Base-by-base conservation (phyloP, 306 rosid genomes). In the Mimosa bimucronata region DNA sequence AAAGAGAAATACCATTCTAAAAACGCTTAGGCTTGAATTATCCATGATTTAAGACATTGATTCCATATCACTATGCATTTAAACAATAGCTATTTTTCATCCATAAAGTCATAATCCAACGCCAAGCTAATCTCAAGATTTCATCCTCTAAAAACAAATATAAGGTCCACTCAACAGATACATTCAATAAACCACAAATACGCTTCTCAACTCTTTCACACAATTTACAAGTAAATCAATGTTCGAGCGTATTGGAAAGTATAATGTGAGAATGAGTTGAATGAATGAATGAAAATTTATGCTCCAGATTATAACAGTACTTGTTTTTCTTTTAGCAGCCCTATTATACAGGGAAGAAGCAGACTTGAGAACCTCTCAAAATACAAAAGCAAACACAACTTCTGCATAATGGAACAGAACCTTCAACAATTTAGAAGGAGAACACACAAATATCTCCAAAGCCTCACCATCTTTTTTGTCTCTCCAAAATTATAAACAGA, bases 321-420 rank as follows among this genome's bases (percentile, higher is more conserved):
- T 97, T 86, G 92, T 91, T 92, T 95, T 95, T 81, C 98, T 85
- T 88, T 95, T 95, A 44, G 88, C 81, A 82, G 67, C 80, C 38
- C 84, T 80, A 81, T 84, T 91, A 42, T 85, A 92, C 25, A 82
- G 82, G 68, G 55, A 14, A 4, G 85, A 60, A 30, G 80, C 50
- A 41, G 88, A 83, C 52, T 21, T 41, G 60, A 75, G 80, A 81
- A 88, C 92, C 77, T 95, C 97, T 78, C 99, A 87, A 89, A 87
- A 95, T 69, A 95, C 99, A 85, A 92, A 95, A 40, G 93, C 88
- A 90, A 80, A 89, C 53, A 96, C 94, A 30, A 19, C 1, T 62
- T 90, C 97, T 95, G 94, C 44, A 84, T 46, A 45, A 65, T 41
- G 55, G 71, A 31, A 83, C 11, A 73, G 69, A 79, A 78, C 3